Evolutionary conservation across 768 basidiomycete species (phyloP).

Genomic region (Phlebiopsis gigantea): DNA sequence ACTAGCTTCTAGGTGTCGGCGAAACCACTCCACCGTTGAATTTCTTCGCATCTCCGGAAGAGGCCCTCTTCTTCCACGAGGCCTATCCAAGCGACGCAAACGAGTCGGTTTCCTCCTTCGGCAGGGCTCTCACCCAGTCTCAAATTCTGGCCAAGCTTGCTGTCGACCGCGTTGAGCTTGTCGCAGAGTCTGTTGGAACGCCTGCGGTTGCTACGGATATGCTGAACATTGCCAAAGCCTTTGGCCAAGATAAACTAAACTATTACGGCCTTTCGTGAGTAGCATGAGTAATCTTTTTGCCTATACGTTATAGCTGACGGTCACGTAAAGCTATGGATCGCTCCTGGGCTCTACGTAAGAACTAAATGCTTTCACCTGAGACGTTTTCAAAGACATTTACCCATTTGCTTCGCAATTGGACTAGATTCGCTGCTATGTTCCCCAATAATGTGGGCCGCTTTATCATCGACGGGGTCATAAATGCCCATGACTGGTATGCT

Average conservation of each 20-base stretch:
- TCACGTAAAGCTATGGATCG: slow-evolving; percentile 15
- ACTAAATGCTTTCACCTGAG: too few species aligned
- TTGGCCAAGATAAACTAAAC: slow-evolving; percentile 16
- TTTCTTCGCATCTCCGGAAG: background rate
- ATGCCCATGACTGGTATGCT: slow-evolving; percentile 16
- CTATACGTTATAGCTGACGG: background rate
- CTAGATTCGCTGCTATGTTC: slow-evolving; percentile 27
- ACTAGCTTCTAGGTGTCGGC: background rate
- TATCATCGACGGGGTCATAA: slow-evolving; percentile 24
- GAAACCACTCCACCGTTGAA: background rate
- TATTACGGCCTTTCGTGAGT: slow-evolving; percentile 18
- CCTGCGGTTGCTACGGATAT: slow-evolving; percentile 15
- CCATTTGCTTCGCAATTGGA: background rate
- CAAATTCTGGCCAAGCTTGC: background rate
- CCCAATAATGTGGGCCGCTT: slow-evolving; percentile 28
- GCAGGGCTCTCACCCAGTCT: background rate
- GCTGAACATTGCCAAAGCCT: slow-evolving; percentile 15
- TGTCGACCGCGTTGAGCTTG: background rate
- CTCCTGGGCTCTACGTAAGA: slow-evolving; percentile 15
- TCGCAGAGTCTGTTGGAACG: slow-evolving; percentile 10
- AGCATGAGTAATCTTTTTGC: background rate
- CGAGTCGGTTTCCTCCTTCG: background rate
- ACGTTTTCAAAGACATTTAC: too few species aligned
- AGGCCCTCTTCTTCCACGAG: background rate
- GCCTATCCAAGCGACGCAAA: background rate